These are phyloP conservation scores for Suillus subluteus DNA, from an alignment of 768 basidiomycete species.

Conservation along the genomic window DNA sequence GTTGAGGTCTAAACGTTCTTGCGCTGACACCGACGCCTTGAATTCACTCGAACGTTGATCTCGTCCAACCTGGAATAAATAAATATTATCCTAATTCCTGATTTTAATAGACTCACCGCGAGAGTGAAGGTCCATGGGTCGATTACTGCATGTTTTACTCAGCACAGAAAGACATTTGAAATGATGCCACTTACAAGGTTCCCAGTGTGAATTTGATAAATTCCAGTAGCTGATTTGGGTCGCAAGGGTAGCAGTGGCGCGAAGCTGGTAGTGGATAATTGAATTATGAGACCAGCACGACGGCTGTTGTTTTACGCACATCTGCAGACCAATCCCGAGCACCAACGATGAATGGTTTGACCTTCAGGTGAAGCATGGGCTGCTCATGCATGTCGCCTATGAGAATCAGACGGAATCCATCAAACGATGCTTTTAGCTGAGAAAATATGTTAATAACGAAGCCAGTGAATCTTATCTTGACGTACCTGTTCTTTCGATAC, in stretches of 20 bases:
- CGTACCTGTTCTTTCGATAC: conserved; percentile 83
- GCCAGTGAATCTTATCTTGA: neutral
- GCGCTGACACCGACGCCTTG: conserved; percentile 66
- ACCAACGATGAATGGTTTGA: conserved; percentile 80
- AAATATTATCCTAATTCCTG: conserved; percentile 10
- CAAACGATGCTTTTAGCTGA: conserved; percentile 83
- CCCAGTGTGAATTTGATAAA: conserved; percentile 96
- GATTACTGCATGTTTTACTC: conserved; percentile 59
- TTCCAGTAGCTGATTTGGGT: conserved; percentile 96
- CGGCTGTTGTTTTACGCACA: conserved; percentile 44
- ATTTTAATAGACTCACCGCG: conserved; percentile 48
- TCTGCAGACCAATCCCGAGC: conserved; percentile 95
- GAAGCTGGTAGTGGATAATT: conserved; percentile 55
- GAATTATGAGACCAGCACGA: neutral
- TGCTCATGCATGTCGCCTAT: conserved; percentile 96
- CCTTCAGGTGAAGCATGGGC: conserved; percentile 86
- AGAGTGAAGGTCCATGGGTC: conserved; percentile 94
- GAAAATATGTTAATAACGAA: conserved; percentile 9
- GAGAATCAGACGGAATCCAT: conserved; percentile 90
- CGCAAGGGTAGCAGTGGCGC: conserved; percentile 80
- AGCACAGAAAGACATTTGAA: conserved; percentile 12
- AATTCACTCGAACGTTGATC: conserved; percentile 54
- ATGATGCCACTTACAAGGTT: conserved; percentile 64
- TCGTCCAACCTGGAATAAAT: conserved; percentile 51
- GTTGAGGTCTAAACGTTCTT: conserved; percentile 89